phyloP scores from a whole-genome alignment of 2,329 filamentous ascomycete genomes.

The Exophiala sp. region DNA sequence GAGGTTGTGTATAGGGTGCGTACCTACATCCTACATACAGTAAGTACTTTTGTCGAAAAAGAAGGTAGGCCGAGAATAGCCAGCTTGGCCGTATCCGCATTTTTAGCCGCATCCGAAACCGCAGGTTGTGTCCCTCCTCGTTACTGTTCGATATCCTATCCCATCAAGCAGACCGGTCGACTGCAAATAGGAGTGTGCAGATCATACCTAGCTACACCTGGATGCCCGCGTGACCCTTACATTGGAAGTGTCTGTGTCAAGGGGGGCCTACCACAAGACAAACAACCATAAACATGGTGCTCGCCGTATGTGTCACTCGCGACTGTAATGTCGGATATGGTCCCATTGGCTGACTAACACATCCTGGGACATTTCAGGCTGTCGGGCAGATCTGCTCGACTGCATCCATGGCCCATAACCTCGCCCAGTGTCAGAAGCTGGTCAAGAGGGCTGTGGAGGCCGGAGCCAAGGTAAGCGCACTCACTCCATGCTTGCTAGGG shows the following conservation, averaged over 20 bases:
- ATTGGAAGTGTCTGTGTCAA: too few species aligned
- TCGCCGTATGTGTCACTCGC: conserved; percentile 22
- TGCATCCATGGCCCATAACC: conserved; percentile 68
- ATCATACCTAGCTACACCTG: too few species aligned
- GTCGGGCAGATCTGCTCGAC: conserved; percentile 88
- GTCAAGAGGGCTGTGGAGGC: conserved; percentile 66
- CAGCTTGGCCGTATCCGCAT: too few species aligned
- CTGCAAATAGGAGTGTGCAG: not conserved
- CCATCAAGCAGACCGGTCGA: not conserved
- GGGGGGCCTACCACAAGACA: too few species aligned
- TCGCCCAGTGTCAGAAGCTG: conserved; percentile 67
- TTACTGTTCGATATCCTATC: too few species aligned
- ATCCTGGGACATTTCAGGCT: conserved; percentile 50
- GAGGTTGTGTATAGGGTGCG: too few species aligned
- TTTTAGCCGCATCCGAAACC: too few species aligned
- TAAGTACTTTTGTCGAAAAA: too few species aligned
- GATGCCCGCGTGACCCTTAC: too few species aligned
- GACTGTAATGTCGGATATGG: not conserved
- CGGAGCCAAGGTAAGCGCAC: conserved; percentile 63
- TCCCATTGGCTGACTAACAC: conserved; percentile 9
- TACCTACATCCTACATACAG: too few species aligned
- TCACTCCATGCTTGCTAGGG: not conserved
- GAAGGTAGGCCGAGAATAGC: not conserved
- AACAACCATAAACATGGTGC: conserved; percentile 17
- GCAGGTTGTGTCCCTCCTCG: too few species aligned